Base-by-base conservation (phyloP, 495 filamentous ascomycete species). In the Talaromyces thailandensis region DNA sequence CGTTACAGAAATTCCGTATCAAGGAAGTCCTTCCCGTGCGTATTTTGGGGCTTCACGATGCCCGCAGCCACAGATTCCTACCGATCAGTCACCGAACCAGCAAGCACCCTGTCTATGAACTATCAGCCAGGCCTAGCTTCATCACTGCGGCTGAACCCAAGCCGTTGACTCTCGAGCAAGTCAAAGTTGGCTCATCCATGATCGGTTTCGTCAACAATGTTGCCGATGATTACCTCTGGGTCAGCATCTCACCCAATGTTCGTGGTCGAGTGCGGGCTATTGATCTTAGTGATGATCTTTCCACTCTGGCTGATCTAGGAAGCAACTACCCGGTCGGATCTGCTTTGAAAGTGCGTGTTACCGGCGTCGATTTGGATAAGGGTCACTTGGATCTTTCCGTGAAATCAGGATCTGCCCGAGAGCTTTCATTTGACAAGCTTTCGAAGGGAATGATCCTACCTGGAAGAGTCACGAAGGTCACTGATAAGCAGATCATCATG, bases 171-270 rank as follows among this genome's bases (percentile, higher is more conserved):
- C 73, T 96, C 48, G 85, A 91, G n/a, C 84, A 90, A 64, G 75
- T 98, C 58, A 74, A 85, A 64, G 76, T 80, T 51, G 93, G 88
- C 35, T 86, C 86, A 11, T 82, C 75, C 0, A 87, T 85, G 75
- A 75, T 93, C 56, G 92, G 85, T 3, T 97, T 93, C 69, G 82
- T 98, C 70, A 98, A 98, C 76, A 96, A 96, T 65, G 73, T 93
- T 59, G 79, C 83, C 14, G 81, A 88, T 35, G 83, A 88, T 59
- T 89, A 83, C 64, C 76, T 94, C 23, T 98, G 93, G 93, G 86
- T 93, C 55, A 96, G 89, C 68, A 72, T 98, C 26, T 89, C 93
- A 4, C 92, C 94, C n/a, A 92, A 88, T 65, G 86, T 98, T 28
- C 86, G 92, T 16, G 94, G 94, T 62, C 81, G 92, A 57, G 83